Base-by-base conservation (phyloP, 2,329 filamentous ascomycete species). In the Alternaria postmessia region DNA sequence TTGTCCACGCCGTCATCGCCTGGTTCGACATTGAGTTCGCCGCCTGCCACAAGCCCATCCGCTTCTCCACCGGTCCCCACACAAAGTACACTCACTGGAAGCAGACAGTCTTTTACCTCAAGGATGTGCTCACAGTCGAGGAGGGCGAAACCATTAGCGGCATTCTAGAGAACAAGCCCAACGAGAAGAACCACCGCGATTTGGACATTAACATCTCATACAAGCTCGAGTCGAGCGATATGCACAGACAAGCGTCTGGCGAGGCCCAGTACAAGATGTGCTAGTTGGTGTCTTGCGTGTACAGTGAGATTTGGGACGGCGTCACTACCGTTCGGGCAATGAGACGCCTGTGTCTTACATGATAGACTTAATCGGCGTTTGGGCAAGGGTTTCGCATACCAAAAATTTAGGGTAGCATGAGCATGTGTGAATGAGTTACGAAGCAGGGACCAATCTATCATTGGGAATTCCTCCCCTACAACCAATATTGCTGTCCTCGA, bases 11-110 rank as follows among this genome's bases (percentile, higher is more conserved):
- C 57, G 84, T 99, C 57, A 96, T 99, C 70, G 91, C 94, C 11
- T 99, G 95, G 95, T 99, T 99, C 83, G 95, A 99, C 78, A 98
- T 99, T 72, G 94, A 98, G 76, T 99, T 99, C 83, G 91, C 92
- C 52, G 94, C 93, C 61, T 98, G 95, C 87, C 95, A 99, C 87
- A 98, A 98, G 87, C 92, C 93, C 32, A 93, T 99, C 77, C 88
- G 90, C 76, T 99, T 99, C 86, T 96, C 92, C 54, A 99, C 95
- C 18, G 95, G 95, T 22, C 95, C 95, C 28, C 95, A 98, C 82
- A 96, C 94, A 72, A 98, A 97, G 84, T 98, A 98, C 84, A 99
- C 95, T 18, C 95, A 99, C 86, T 99, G 95, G 95, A 99, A 99
- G 85, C 95, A 99, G 85, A 99, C 95, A 12, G 95, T 99, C 64